phyloP scores from a whole-genome alignment of 2,329 filamentous ascomycete genomes.

The Aureobasidium sp. region DNA sequence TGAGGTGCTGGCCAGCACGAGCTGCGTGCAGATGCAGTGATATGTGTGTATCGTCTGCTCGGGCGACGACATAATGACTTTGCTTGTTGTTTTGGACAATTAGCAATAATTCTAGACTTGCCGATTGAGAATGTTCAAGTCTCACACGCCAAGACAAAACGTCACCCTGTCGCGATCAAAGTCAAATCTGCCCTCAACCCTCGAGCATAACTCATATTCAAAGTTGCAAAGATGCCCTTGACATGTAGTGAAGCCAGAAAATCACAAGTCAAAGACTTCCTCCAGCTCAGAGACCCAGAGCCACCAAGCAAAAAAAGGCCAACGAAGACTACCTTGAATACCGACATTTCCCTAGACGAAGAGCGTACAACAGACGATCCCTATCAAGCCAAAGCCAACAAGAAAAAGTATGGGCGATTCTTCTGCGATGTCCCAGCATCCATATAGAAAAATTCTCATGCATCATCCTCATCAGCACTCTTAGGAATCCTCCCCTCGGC shows the following conservation, averaged over 20 bases:
- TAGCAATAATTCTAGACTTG: background rate
- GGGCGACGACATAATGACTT: background rate
- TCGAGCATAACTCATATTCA: background rate
- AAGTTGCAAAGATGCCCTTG: background rate
- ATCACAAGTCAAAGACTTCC: background rate
- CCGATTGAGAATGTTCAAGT: background rate
- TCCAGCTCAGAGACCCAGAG: background rate
- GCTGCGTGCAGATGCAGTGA: conserved; percentile 60
- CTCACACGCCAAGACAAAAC: background rate
- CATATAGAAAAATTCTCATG: background rate
- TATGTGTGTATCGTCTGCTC: conserved; percentile 43
- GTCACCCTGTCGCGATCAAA: background rate
- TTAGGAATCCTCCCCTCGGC: conserved; percentile 28
- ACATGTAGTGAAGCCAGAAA: background rate
- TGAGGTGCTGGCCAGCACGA: conserved; percentile 55
- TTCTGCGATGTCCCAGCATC: background rate
- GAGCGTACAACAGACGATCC: background rate
- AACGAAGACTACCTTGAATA: background rate
- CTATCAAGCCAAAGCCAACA: background rate
- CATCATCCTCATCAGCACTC: background rate
- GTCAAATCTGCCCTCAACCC: background rate
- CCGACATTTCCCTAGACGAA: background rate
- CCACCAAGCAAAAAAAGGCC: background rate
- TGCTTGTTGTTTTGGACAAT: background rate
- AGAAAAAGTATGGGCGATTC: too few relatives aligned